A percentile compares a stretch with the other conserved stretches of the same genome.
phyloP scores from a whole-genome alignment of 305 asterid genomes.

The Rubia balearica region DNA sequence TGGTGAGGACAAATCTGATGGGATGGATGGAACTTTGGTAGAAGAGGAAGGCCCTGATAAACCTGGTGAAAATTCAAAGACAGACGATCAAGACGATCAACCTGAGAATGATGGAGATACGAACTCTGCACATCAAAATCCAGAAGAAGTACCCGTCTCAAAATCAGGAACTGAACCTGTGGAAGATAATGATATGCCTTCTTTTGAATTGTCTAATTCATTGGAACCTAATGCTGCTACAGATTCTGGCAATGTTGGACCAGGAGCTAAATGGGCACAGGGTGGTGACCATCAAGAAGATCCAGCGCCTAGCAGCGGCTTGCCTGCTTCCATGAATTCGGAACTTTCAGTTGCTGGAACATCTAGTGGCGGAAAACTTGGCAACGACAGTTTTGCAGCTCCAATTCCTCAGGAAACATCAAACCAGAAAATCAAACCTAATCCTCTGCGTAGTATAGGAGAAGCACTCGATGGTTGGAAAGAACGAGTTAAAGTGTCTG shows the following conservation, averaged over 20 bases:
- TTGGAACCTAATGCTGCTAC: conserved; percentile 31
- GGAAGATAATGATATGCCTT: conserved; percentile 24
- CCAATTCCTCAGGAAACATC: conserved; percentile 40
- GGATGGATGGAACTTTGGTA: conserved; percentile 30
- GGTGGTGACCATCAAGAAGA: conserved; percentile 38
- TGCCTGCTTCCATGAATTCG: conserved; percentile 45
- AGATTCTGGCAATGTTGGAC: conserved; percentile 37
- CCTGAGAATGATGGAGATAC: conserved; percentile 37
- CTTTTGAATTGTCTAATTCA: conserved; percentile 36
- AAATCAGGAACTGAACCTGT: conserved; percentile 30
- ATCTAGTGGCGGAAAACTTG: conserved; percentile 39
- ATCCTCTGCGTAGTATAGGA: conserved; percentile 85
- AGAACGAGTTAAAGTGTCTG: conserved; percentile 81
- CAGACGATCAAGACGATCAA: conserved; percentile 28
- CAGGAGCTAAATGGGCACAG: conserved; percentile 43
- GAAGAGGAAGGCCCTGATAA: conserved; percentile 38
- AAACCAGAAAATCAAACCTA: conserved; percentile 51
- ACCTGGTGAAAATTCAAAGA: conserved; percentile 36
- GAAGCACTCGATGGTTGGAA: conserved; percentile 98
- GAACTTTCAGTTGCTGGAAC: conserved; percentile 54
- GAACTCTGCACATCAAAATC: conserved; percentile 35
- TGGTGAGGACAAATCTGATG: conserved; percentile 30
- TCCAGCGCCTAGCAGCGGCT: conserved; percentile 53
- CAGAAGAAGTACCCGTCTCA: conserved; percentile 26
- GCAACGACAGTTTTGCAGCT: conserved; percentile 34